Evolutionary conservation across 495 filamentous ascomycete species (phyloP).

Genomic region (Aspergillus bridgeri): DNA sequence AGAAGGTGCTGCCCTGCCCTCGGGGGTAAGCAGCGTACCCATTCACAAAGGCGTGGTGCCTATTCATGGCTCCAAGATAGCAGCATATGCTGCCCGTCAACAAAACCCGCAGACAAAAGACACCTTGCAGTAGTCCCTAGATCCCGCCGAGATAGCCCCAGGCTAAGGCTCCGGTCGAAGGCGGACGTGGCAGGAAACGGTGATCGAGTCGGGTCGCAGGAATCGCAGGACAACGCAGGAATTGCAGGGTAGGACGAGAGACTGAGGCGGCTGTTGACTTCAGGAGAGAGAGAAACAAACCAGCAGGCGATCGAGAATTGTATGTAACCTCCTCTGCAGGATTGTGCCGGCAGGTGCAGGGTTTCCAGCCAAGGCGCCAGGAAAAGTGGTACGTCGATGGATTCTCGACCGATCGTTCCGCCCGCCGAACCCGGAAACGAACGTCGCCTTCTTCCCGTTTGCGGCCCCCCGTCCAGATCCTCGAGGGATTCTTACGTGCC

Average conservation of each 20-base stretch:
- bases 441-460: background rate
- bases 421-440: background rate
- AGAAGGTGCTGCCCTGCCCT: slow-evolving; percentile 63
- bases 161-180: background rate
- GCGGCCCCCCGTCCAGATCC: background rate
- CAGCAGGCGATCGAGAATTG: background rate
- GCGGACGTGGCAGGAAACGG: background rate
- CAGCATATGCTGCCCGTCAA: slow-evolving; percentile 28
- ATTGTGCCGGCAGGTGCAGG: background rate
- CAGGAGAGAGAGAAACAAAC: background rate
- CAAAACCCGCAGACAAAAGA: slow-evolving; percentile 10
- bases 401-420: background rate
- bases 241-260: background rate
- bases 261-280: background rate
- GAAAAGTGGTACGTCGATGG: background rate
- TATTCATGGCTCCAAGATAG: slow-evolving; percentile 44
- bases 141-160: slow-evolving; percentile 10
- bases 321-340: background rate
- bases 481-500: background rate
- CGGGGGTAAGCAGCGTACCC: slow-evolving; percentile 66
- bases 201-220: background rate
- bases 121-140: slow-evolving; percentile 4
- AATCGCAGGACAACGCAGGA: background rate
- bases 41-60: slow-evolving; percentile 69
- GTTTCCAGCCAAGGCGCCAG: background rate